A percentile compares a stretch with the other conserved stretches of the same genome.
phyloP scores from a whole-genome alignment of 192 early-diverging fungal genomes.

The Mortierella hygrophila region DNA sequence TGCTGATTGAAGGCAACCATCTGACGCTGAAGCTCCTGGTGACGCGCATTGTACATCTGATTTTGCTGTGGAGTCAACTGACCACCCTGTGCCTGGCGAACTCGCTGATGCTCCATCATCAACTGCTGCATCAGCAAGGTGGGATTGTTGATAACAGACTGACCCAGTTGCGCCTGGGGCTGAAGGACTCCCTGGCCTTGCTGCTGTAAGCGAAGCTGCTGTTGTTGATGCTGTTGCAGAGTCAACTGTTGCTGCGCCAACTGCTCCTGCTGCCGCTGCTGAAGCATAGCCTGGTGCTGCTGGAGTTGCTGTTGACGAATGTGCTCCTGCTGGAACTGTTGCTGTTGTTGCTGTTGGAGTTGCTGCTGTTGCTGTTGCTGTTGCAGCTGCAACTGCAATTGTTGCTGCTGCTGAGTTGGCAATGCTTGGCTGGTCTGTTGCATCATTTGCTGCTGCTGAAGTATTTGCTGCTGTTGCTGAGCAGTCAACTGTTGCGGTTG shows the following conservation, averaged over 20 bases:
- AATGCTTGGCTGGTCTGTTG: slow-evolving; percentile 16
- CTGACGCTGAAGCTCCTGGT: slow-evolving; percentile 17
- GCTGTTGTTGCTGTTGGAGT: slow-evolving; percentile 17
- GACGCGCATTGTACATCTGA: slow-evolving; percentile 5
- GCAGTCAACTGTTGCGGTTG: slow-evolving; percentile 14
- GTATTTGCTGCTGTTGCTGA: slow-evolving; percentile 15
- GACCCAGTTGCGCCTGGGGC: slow-evolving; percentile 15
- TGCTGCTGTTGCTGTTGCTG: slow-evolving; percentile 17
- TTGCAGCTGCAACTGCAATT: slow-evolving; percentile 19
- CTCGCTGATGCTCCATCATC: slow-evolving; percentile 13
- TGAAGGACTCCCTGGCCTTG: slow-evolving; percentile 19
- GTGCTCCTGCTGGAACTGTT: slow-evolving; percentile 16
- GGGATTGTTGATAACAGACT: slow-evolving; percentile 19
- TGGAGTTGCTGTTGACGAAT: slow-evolving; percentile 25
- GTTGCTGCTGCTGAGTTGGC: slow-evolving; percentile 16
- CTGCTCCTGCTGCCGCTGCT: slow-evolving; percentile 27
- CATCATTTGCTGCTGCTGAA: slow-evolving; percentile 3
- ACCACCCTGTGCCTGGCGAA: slow-evolving; percentile 26
- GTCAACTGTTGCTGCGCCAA: slow-evolving; percentile 21
- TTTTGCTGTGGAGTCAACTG: slow-evolving; percentile 18
- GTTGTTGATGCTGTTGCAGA: slow-evolving; percentile 18
- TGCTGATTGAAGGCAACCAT: slow-evolving; percentile 17
- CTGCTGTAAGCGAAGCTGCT: slow-evolving; percentile 31
- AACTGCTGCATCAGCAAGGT: slow-evolving; percentile 27
- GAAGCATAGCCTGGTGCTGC: slow-evolving; percentile 26